Percentiles rank a stretch among this genome's conserved stretches.
Evolutionary conservation across 2,329 filamentous ascomycete species (phyloP).

Genomic region (Cercospora nicotianae): DNA sequence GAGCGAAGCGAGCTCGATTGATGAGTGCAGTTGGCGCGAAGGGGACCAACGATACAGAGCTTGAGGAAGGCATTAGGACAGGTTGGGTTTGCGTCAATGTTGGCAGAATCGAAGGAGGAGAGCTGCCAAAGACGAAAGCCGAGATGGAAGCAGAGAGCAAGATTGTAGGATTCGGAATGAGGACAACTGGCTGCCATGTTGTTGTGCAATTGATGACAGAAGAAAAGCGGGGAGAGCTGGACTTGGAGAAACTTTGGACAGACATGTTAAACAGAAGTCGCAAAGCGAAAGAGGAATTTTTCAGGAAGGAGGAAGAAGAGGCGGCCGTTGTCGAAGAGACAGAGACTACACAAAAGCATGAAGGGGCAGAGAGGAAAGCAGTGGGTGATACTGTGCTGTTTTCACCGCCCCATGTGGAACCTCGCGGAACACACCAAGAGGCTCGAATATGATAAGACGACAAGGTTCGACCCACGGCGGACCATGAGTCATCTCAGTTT

Average conservation of each 20-base stretch:
- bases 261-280: conserved; percentile 30
- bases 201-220: conserved; percentile 73
- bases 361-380: neutral
- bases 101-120: conserved; percentile 68
- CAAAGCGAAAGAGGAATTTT: conserved; percentile 29
- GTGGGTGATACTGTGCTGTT: neutral
- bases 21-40: conserved; percentile 68
- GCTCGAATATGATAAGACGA: neutral
- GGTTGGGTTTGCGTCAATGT: conserved; percentile 97
- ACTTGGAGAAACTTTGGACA: conserved; percentile 65
- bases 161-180: conserved; percentile 74
- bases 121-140: conserved; percentile 54
- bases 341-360: neutral
- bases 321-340: neutral
- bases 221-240: conserved; percentile 66
- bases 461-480: neutral
- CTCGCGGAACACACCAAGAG: neutral
- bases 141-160: conserved; percentile 48
- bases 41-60: conserved; percentile 56
- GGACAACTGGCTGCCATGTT: conserved; percentile 58
- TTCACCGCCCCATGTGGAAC: neutral
- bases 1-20: conserved; percentile 77
- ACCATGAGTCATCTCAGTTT: neutral
- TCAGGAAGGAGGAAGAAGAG: conserved; percentile 1
- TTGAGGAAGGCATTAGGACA: conserved; percentile 84